Evolutionary conservation across 2,329 filamentous ascomycete species (phyloP).

Genomic region (Apiospora sp.): DNA sequence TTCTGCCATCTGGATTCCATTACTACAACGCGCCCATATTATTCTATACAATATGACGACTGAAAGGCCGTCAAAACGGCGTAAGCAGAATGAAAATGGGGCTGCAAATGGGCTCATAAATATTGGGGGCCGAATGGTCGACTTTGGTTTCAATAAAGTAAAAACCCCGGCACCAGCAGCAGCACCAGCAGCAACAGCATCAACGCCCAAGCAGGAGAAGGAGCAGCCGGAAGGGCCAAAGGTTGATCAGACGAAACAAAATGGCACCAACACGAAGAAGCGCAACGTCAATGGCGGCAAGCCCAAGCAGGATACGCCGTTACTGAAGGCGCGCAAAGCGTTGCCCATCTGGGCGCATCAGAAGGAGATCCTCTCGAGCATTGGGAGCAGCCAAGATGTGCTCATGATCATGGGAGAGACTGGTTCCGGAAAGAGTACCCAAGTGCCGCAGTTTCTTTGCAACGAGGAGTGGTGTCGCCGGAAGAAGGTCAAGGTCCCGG

Average conservation of each 20-base stretch:
- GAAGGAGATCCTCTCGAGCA: conserved; percentile 70
- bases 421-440: conserved; percentile 95
- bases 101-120: conserved; percentile 1
- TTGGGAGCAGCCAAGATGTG: conserved; percentile 71
- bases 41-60: background rate
- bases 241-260: background rate
- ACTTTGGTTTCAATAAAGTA: conserved; percentile 28
- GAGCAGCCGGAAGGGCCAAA: background rate
- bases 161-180: conserved; percentile 12
- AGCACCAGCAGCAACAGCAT: background rate
- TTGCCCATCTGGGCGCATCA: conserved; percentile 84
- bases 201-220: background rate
- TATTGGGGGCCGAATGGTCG: conserved; percentile 26
- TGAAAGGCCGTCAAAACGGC: conserved; percentile 27
- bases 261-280: conserved; percentile 7
- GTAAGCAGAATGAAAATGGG: conserved; percentile 20
- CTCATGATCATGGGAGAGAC: conserved; percentile 92
- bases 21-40: background rate
- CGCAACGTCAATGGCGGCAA: background rate
- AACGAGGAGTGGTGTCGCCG: conserved; percentile 80
- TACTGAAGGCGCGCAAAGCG: conserved; percentile 62
- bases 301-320: conserved; percentile 32
- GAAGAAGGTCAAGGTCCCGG: conserved; percentile 58
- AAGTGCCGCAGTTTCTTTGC: conserved; percentile 90
- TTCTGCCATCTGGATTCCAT: background rate